These are phyloP conservation scores for Aspergillus sp. DNA, from an alignment of 2,329 filamentous ascomycete species.

Conservation along the genomic window DNA sequence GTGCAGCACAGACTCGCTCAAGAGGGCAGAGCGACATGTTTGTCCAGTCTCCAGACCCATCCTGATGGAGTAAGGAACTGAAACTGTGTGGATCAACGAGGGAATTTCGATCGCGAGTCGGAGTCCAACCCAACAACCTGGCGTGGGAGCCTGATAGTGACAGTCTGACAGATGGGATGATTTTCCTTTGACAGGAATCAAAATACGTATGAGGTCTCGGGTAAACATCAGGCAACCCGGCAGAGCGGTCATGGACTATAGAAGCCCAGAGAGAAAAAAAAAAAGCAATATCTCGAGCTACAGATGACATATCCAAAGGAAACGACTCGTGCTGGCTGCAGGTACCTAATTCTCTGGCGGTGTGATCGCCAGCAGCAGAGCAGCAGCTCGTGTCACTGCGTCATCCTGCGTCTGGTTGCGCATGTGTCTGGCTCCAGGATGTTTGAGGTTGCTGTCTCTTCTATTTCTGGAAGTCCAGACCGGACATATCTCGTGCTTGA, in stretches of 20 bases:
- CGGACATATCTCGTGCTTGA: neutral
- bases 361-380: slow-evolving; percentile 9
- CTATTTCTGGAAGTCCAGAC: neutral
- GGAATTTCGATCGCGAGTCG: slow-evolving; percentile 1
- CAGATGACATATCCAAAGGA: slow-evolving; percentile 2
- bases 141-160: neutral
- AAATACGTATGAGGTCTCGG: no score
- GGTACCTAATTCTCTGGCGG: slow-evolving; percentile 12
- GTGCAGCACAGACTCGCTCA: neutral
- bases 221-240: neutral
- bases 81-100: slow-evolving; percentile 9
- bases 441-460: slow-evolving; percentile 2
- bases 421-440: neutral
- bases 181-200: no score
- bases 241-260: neutral
- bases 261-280: neutral
- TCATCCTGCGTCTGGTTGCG: slow-evolving; percentile 4
- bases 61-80: neutral
- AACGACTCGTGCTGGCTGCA: slow-evolving; percentile 7
- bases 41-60: neutral
- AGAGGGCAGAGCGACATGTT: neutral
- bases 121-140: neutral
- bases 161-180: neutral
- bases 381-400: slow-evolving; percentile 5
- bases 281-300: neutral